These are phyloP conservation scores for Phytophthora foliorum DNA, from an alignment of 352 stramenopile genomes.

Conservation along the genomic window DNA sequence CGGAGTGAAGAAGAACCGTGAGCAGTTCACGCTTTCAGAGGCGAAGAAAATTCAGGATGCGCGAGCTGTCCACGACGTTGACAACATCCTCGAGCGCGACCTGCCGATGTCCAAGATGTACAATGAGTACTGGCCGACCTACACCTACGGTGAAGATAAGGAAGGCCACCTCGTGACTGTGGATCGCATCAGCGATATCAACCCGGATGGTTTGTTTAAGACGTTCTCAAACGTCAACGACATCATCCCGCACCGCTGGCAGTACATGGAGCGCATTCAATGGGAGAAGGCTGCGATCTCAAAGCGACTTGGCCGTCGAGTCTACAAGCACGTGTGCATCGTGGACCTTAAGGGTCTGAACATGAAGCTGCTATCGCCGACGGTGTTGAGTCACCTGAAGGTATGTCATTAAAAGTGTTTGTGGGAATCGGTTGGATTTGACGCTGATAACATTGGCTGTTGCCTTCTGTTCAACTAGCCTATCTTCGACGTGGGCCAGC, in stretches of 20 bases:
- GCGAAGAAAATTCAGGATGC: constrained; percentile 73
- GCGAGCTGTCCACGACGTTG: constrained; percentile 53
- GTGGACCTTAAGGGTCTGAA: constrained; percentile 80
- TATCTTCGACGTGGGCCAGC: constrained; percentile 82
- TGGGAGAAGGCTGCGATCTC: constrained; percentile 83
- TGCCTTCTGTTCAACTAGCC: constrained; percentile 44
- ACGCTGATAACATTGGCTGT: background rate
- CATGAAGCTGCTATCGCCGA: constrained; percentile 70
- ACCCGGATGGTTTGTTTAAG: constrained; percentile 66
- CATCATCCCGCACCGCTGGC: constrained; percentile 69
- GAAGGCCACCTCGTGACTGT: constrained; percentile 77
- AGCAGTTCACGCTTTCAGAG: constrained; percentile 71
- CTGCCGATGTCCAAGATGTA: constrained; percentile 69
- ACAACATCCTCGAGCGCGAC: constrained; percentile 60
- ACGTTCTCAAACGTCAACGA: constrained; percentile 65
- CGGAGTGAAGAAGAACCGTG: constrained; percentile 71
- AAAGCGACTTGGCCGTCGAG: constrained; percentile 60
- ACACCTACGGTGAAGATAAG: constrained; percentile 78
- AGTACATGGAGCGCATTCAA: constrained; percentile 87
- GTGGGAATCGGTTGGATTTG: background rate
- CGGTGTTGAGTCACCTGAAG: constrained; percentile 73
- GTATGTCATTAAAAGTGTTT: constrained; percentile 31
- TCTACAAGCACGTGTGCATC: constrained; percentile 89
- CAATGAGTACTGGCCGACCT: constrained; percentile 71
- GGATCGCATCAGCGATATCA: constrained; percentile 76